phyloP scores from a whole-genome alignment of 352 stramenopile genomes.

The Halophytophthora batemanensis region DNA sequence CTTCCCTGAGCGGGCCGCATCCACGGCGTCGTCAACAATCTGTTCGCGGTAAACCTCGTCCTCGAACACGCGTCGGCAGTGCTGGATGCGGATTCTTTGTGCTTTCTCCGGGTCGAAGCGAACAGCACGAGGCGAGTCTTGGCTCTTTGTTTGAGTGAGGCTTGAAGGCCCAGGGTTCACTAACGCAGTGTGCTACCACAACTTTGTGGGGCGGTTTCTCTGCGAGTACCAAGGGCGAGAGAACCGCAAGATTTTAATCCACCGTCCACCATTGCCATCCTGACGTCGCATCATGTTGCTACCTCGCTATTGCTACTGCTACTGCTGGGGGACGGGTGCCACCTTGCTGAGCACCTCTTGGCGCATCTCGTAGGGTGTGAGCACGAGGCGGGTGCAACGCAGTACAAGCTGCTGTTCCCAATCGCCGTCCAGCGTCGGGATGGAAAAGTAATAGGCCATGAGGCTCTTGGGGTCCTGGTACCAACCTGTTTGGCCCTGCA shows the following conservation, averaged over 20 bases:
- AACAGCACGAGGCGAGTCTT: neutral
- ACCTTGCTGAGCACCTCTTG: constrained; percentile 42
- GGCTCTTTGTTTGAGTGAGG: too few species aligned
- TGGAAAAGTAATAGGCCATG: constrained; percentile 74
- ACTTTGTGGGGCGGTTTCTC: too few species aligned
- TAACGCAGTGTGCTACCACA: too few species aligned
- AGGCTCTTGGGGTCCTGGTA: constrained; percentile 76
- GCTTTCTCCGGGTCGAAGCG: neutral
- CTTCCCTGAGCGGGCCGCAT: constrained; percentile 13
- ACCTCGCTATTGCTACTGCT: too few species aligned
- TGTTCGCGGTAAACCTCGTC: constrained; percentile 46
- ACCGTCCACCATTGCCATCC: too few species aligned
- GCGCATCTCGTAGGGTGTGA: constrained; percentile 67
- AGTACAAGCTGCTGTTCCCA: constrained; percentile 64
- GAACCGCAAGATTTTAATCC: too few species aligned
- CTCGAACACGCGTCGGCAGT: constrained; percentile 43
- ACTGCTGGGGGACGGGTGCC: constrained; percentile 1
- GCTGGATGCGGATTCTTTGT: constrained; percentile 31
- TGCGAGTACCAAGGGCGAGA: too few species aligned
- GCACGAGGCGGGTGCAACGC: constrained; percentile 51
- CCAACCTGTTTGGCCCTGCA: constrained; percentile 62
- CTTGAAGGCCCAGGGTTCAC: too few species aligned
- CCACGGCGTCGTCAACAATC: constrained; percentile 31
- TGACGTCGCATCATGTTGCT: too few species aligned
- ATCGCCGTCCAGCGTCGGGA: constrained; percentile 45